Evolutionary conservation across 1,284 basidiomycete species (phyloP), one percentile per base, ranked within the genome.

Genomic region (Tylopilus orsonianus): DNA sequence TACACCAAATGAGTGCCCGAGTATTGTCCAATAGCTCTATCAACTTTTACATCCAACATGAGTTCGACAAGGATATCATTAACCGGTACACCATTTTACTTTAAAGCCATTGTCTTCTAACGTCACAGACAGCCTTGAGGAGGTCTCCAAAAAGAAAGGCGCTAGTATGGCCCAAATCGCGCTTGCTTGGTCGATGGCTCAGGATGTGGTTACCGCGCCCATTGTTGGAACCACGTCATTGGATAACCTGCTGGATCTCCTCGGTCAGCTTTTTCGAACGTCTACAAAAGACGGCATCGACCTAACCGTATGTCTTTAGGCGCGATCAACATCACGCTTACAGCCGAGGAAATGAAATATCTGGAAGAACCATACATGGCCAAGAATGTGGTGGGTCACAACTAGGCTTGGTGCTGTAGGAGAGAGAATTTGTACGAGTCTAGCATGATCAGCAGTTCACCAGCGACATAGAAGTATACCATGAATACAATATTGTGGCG

Each of bases 121-220:
- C 6, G 14, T 23, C 24, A 9, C 33, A 29, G 30, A 38, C 19
- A 65, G 68, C 10, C 65, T 76, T 42, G 71, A 75, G 54, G 67
- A 71, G 50, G 49, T 78, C 35, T 71, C 77, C 23, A 69, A 68
- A 46, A 70, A 71, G 58, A 62, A 59, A 37, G 68, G 67, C 4
- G 52, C 69, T 14, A 65, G 60, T 42, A 78, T 78, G 75, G 72
- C 77, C 3, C 74, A 76, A 52, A 61, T 78, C 38, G 69, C 73
- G 7, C 53, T 75, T 8, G 76, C 75, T 23, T 79, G 76, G 75
- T 59, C 58, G 8, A 47, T 77, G 20, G 50, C 59, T 16, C 67
- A 67, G 44, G 60, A 63, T 8, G 35, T 59, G 0, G 67, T 74
- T 20, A 64, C 68, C 12, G 71, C 72, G 7, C 73, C 73, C n/a